phyloP scores from a whole-genome alignment of 2,329 filamentous ascomycete genomes.

The Periconia sp. region DNA sequence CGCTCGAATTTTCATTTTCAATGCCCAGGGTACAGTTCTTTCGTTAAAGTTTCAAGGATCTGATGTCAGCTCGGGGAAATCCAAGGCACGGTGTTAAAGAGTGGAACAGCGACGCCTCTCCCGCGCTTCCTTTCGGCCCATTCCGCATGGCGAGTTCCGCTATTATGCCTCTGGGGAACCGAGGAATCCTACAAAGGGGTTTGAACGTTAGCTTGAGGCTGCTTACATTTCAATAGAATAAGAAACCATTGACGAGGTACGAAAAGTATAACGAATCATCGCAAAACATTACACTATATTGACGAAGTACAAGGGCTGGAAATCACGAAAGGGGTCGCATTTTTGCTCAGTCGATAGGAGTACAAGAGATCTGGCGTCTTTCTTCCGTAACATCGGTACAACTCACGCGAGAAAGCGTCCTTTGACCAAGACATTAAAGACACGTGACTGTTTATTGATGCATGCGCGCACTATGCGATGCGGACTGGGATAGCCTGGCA shows the following conservation, averaged over 20 bases:
- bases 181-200: neutral
- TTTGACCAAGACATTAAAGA: neutral
- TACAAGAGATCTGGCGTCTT: neutral
- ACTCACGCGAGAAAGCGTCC: neutral
- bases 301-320: neutral
- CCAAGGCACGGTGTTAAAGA: neutral
- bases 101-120: neutral
- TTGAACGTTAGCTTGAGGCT: too few relatives aligned
- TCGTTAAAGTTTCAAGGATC: neutral
- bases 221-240: too few relatives aligned
- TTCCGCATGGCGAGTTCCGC: neutral
- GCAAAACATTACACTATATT: neutral
- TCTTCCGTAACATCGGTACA: neutral
- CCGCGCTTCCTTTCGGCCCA: neutral
- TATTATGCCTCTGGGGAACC: neutral
- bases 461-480: neutral
- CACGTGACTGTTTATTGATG: conserved; percentile 1
- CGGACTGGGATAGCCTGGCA: neutral
- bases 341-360: neutral
- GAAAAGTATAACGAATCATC: too few relatives aligned
- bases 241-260: too few relatives aligned
- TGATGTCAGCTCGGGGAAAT: neutral
- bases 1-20: neutral
- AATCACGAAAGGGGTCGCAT: neutral
- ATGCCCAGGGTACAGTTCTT: neutral